Conservation (phyloP, 2,329 filamentous ascomycete species). For the Sclerotinia borealis region DNA sequence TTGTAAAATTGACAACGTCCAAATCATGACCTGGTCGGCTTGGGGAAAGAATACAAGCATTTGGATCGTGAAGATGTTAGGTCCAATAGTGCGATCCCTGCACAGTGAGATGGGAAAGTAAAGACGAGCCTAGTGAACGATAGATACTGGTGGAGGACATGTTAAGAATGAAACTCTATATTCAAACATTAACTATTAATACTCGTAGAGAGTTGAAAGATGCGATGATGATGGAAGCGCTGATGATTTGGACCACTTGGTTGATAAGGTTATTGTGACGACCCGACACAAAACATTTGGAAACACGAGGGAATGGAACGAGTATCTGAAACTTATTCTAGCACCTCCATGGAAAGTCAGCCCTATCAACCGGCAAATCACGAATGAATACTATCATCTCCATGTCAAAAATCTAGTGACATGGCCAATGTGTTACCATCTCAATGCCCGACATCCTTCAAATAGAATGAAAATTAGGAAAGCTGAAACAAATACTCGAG, state of each 20-base stretch:
- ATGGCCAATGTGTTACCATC: not conserved
- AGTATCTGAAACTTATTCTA: not conserved
- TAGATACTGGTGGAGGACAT: not conserved
- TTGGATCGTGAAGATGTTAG: not conserved
- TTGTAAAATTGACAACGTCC: not conserved
- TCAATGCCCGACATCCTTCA: not conserved
- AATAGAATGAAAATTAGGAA: not conserved
- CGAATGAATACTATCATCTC: too few relatives aligned
- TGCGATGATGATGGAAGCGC: not conserved
- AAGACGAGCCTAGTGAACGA: not conserved
- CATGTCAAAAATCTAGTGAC: not conserved
- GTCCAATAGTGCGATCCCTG: not conserved
- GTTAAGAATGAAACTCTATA: not conserved
- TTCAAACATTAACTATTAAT: not conserved
- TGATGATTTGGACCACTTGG: not conserved
- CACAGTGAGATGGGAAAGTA: not conserved
- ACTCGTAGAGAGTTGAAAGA: not conserved
- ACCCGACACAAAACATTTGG: not conserved
- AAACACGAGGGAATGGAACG: not conserved
- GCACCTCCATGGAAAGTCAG: not conserved
- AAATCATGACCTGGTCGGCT: not conserved
- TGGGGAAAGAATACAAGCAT: not conserved
- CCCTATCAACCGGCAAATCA: not conserved
- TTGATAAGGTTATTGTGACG: not conserved
- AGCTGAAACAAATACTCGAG: not conserved